These are phyloP conservation scores for Hemileccinum impolitum DNA, from an alignment of 768 basidiomycete genomes.

Conservation along the genomic window DNA sequence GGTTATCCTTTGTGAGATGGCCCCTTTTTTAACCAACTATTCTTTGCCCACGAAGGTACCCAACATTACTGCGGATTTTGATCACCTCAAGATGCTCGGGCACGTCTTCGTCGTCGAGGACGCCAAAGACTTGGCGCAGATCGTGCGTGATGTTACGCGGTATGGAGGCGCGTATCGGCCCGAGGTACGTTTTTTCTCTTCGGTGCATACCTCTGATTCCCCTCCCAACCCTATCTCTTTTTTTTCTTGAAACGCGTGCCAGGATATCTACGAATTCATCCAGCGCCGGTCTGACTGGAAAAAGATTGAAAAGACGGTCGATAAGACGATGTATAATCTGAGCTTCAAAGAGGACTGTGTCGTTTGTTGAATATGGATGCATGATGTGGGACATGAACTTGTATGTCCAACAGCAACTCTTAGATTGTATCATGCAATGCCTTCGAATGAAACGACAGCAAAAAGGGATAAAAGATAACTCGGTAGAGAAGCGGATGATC, in stretches of 20 bases:
- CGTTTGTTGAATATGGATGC: no score
- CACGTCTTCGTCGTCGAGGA: constrained; percentile 96
- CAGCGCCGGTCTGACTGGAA: constrained; percentile 96
- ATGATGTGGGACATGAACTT: no score
- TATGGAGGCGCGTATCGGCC: constrained; percentile 95
- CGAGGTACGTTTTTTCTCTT: constrained; percentile 54
- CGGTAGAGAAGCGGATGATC: no score
- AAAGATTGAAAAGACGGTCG: constrained; percentile 95
- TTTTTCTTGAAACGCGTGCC: background rate
- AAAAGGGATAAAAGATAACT: no score
- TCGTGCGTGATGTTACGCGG: constrained; percentile 90
- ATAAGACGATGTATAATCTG: constrained; percentile 91
- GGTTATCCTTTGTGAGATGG: no score
- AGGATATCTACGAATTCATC: constrained; percentile 96
- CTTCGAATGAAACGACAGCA: no score
- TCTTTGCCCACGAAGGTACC: constrained; percentile 46
- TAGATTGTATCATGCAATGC: no score
- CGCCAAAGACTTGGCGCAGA: constrained; percentile 94
- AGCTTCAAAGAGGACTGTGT: constrained; percentile 92
- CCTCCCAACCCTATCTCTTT: no score
- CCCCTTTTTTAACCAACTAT: no score
- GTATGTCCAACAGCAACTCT: no score
- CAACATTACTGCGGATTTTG: constrained; percentile 83
- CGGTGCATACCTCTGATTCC: no score
- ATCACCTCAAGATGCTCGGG: constrained; percentile 94